A percentile compares a stretch with the other conserved stretches of the same genome.
Conservation (phyloP, 192 early-diverging fungal genomes). For the Gaertneriomyces semiglobifer region DNA sequence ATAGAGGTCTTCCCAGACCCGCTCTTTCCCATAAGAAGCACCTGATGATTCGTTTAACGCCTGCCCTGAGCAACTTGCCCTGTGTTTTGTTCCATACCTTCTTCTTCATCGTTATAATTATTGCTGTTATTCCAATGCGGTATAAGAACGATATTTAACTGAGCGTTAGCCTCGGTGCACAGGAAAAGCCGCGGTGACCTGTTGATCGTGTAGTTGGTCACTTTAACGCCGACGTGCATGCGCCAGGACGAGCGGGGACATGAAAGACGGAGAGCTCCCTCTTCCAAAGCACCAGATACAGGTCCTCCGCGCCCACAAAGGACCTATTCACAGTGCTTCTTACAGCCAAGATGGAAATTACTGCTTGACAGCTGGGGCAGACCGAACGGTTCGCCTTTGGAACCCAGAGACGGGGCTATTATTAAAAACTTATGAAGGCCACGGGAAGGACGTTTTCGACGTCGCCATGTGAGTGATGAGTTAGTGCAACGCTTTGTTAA, state of each 20-base stretch:
- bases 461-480: conserved; percentile 57
- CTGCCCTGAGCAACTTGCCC: background rate
- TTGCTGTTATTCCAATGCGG: too few species aligned
- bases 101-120: conserved; percentile 5
- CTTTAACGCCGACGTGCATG: too few species aligned
- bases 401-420: conserved; percentile 59
- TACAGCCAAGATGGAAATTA: conserved; percentile 80
- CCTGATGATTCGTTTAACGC: conserved; percentile 47
- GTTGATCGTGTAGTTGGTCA: too few species aligned
- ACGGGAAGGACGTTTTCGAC: conserved; percentile 79
- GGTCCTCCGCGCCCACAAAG: conserved; percentile 59
- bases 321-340: conserved; percentile 62
- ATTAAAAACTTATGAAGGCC: conserved; percentile 77
- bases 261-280: too few species aligned
- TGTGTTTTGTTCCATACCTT: background rate
- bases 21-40: conserved; percentile 96
- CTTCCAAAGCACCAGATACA: conserved; percentile 31
- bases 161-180: too few species aligned
- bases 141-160: too few species aligned
- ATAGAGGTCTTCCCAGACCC: conserved; percentile 98
- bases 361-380: conserved; percentile 73
- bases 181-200: too few species aligned
- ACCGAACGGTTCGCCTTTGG: conserved; percentile 60
- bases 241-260: too few species aligned
- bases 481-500: background rate